These are phyloP conservation scores for Microbotryum intermedium DNA, from an alignment of 1,284 basidiomycete genomes.

Conservation along the genomic window DNA sequence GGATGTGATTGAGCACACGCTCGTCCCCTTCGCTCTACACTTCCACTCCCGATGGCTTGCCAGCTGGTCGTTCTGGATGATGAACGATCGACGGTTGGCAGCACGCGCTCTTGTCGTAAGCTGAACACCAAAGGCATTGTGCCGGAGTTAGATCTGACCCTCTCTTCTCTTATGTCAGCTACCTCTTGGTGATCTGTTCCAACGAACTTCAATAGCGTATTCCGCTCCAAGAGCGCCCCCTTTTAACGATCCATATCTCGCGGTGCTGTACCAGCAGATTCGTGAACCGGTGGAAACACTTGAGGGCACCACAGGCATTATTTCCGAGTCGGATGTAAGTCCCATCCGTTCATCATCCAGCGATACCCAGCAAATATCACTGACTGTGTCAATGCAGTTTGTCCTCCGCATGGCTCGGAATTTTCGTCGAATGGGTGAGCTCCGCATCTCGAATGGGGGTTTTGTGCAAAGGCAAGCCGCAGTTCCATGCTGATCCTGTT, in stretches of 20 bases:
- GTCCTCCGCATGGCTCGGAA: slow-evolving; percentile 84
- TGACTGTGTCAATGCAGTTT: slow-evolving; percentile 44
- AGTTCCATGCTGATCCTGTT: not conserved
- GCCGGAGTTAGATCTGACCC: not conserved
- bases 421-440: slow-evolving; percentile 81
- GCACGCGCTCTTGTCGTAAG: slow-evolving; percentile 71
- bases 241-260: slow-evolving; percentile 77
- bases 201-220: slow-evolving; percentile 10
- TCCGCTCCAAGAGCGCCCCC: not conserved
- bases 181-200: not conserved
- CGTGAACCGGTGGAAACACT: slow-evolving; percentile 83
- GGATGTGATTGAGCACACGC: slow-evolving; percentile 59
- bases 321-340: slow-evolving; percentile 67
- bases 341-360: not conserved
- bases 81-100: slow-evolving; percentile 73
- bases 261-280: slow-evolving; percentile 80
- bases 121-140: slow-evolving; percentile 20
- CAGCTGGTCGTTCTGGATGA: slow-evolving; percentile 93
- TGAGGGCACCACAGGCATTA: slow-evolving; percentile 80
- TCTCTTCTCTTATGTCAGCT: not conserved
- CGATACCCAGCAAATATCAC: not conserved
- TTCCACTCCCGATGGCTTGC: slow-evolving; percentile 88
- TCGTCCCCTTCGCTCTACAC: slow-evolving; percentile 74
- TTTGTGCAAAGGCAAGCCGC: not conserved
- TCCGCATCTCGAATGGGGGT: not conserved